A percentile compares a stretch with the other conserved stretches of the same genome.
phyloP scores from a whole-genome alignment of 1,284 basidiomycete genomes.

The Farysia itapuensis region DNA sequence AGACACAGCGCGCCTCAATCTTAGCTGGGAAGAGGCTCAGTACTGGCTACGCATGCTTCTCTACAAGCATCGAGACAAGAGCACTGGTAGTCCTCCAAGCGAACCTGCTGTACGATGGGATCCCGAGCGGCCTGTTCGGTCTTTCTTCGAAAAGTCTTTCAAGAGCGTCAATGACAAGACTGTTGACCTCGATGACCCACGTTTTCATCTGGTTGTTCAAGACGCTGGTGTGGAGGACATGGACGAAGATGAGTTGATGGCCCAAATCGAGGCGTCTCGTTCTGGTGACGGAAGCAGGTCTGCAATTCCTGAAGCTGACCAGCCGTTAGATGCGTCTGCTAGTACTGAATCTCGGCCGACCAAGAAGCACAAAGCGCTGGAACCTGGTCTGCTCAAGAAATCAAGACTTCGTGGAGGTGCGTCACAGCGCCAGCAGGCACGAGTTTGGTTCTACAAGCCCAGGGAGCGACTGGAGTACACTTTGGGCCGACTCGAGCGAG shows the following conservation, averaged over 20 bases:
- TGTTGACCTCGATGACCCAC: conserved; percentile 28
- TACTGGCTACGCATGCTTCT: conserved; percentile 26
- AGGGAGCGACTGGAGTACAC: conserved; percentile 29
- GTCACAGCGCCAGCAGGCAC: conserved; percentile 15
- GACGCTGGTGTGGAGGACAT: conserved; percentile 32
- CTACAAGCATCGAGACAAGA: conserved; percentile 6
- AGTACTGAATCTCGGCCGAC: background rate
- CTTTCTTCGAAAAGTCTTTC: conserved; percentile 40
- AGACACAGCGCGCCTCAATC: conserved; percentile 4
- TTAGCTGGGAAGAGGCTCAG: conserved; percentile 32
- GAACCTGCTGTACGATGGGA: conserved; percentile 21
- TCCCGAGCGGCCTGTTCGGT: conserved; percentile 26
- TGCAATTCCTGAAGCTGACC: background rate
- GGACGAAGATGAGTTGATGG: conserved; percentile 15
- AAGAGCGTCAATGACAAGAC: conserved; percentile 17
- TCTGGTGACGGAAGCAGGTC: too few relatives aligned
- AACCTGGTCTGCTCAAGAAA: conserved; percentile 28
- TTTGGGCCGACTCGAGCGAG: conserved; percentile 1
- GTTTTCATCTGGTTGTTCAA: conserved; percentile 31
- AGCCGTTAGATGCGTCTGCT: background rate
- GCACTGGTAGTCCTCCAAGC: background rate
- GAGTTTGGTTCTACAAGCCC: conserved; percentile 37
- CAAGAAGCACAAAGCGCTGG: conserved; percentile 10
- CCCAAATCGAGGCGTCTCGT: conserved; percentile 21
- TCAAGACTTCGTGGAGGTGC: conserved; percentile 34